phyloP scores from a whole-genome alignment of 148 eudicot genomes.

The Limonium bicolor region DNA sequence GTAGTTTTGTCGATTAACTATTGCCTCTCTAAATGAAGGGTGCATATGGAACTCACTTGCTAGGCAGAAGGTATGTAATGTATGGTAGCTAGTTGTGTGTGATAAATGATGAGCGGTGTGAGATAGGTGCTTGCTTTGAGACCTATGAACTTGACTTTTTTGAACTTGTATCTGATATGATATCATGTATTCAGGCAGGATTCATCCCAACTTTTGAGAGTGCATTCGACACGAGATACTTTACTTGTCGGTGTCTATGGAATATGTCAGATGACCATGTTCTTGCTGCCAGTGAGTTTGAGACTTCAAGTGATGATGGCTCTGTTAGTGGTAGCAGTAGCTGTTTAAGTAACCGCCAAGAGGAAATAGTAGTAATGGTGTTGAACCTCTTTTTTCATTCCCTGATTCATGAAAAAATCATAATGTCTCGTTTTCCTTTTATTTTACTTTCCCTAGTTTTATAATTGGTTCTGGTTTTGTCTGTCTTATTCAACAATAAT shows the following conservation, averaged over 20 bases:
- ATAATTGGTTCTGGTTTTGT: too few relatives aligned
- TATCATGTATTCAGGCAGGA: conserved; percentile 89
- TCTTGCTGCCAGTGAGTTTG: conserved; percentile 59
- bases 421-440: too few relatives aligned
- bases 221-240: conserved; percentile 88
- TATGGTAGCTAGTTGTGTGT: too few relatives aligned
- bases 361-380: conserved; percentile 92
- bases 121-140: neutral
- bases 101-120: neutral
- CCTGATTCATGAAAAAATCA: too few relatives aligned
- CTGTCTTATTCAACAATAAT: too few relatives aligned
- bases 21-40: too few relatives aligned
- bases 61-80: conserved; percentile 95
- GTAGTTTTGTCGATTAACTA: too few relatives aligned
- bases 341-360: conserved; percentile 65
- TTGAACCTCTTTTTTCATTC: too few relatives aligned
- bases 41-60: conserved; percentile 99
- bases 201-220: conserved; percentile 94
- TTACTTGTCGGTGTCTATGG: conserved; percentile 87
- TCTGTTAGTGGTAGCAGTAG: conserved; percentile 78
- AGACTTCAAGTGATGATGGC: conserved; percentile 69
- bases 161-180: too few relatives aligned
- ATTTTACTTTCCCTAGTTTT: too few relatives aligned
- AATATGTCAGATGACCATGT: conserved; percentile 77
- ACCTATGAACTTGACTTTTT: too few relatives aligned